phyloP scores from a whole-genome alignment of 176 grass and related monocot species.

The Rhipidocladum racemiflorum region DNA sequence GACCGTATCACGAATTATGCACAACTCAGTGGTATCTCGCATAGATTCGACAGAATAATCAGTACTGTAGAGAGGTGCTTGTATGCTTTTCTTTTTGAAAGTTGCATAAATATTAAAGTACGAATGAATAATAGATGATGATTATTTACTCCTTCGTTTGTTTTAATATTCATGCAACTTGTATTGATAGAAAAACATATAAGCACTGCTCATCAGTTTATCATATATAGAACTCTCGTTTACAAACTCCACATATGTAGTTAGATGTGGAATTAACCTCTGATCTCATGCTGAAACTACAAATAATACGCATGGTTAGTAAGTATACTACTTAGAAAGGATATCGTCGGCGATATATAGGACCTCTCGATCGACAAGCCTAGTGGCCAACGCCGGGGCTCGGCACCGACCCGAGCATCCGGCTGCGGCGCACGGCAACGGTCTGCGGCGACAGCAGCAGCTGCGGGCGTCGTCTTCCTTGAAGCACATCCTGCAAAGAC shows the following conservation, averaged over 20 bases:
- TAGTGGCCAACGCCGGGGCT: constrained; percentile 68
- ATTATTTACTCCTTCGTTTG: no score
- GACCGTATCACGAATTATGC: no score
- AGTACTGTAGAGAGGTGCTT: no score
- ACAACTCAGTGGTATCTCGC: background rate
- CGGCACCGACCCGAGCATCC: constrained; percentile 57
- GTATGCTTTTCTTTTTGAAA: no score
- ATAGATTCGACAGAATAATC: background rate
- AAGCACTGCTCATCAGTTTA: no score
- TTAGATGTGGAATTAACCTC: background rate
- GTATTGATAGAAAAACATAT: no score
- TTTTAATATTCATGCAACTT: no score
- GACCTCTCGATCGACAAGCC: background rate
- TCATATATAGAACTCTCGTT: background rate
- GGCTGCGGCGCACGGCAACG: background rate
- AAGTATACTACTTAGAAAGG: background rate
- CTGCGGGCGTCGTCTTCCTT: background rate
- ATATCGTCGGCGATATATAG: background rate
- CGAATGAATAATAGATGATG: no score
- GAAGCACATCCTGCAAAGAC: background rate
- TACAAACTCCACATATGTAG: background rate
- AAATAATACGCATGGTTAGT: background rate
- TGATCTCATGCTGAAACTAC: background rate
- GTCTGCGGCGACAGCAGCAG: background rate
- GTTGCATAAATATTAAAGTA: no score